phyloP scores from a whole-genome alignment of 1,284 basidiomycete species.

The Pascua sp. region DNA sequence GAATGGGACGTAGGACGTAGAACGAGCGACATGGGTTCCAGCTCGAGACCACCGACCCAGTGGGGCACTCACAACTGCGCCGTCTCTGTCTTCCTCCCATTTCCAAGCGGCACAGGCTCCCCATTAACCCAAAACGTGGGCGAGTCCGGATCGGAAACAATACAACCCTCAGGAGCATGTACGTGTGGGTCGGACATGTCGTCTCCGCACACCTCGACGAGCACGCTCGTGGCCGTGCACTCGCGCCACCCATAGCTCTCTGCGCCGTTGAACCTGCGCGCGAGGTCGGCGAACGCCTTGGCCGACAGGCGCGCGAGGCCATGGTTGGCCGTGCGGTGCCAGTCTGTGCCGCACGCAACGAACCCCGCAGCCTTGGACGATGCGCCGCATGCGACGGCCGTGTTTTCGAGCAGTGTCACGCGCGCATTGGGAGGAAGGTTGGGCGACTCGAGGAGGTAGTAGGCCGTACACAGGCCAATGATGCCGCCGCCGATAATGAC shows the following conservation, averaged over 20 bases:
- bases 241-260: constrained; percentile 64
- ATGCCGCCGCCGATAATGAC: constrained; percentile 59
- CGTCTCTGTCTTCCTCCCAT: not conserved
- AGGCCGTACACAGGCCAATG: constrained; percentile 76
- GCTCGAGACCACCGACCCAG: no score
- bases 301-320: constrained; percentile 68
- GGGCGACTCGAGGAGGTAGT: constrained; percentile 22
- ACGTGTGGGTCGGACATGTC: constrained; percentile 9
- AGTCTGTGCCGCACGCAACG: constrained; percentile 61
- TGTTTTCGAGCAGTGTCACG: constrained; percentile 60
- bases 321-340: constrained; percentile 53
- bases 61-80: constrained; percentile 11
- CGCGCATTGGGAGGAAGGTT: not conserved
- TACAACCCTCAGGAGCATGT: constrained; percentile 6
- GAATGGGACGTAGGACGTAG: no score
- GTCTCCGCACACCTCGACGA: constrained; percentile 6
- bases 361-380: constrained; percentile 86
- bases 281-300: constrained; percentile 68
- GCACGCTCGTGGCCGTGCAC: constrained; percentile 6
- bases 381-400: constrained; percentile 49
- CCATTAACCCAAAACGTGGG: constrained; percentile 10
- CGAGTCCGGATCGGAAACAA: not conserved
- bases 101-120: constrained; percentile 4
- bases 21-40: no score
- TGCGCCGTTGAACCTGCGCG: constrained; percentile 63